Evolutionary conservation across 2,329 filamentous ascomycete genomes (phyloP).

Genomic region (Aspergillus chevalieri): DNA sequence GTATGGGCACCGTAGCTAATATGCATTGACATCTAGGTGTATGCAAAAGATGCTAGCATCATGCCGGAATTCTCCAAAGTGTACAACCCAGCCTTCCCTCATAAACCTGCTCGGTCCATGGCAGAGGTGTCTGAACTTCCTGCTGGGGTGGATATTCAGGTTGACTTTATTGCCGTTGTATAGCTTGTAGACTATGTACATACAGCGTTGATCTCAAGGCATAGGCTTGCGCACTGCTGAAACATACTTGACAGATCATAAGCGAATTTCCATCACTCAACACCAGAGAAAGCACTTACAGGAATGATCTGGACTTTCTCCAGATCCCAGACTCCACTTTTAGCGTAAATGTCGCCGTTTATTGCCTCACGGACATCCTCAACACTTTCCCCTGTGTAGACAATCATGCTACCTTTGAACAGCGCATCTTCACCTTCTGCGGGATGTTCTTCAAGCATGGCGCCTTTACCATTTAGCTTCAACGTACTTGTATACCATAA

Average conservation of each 20-base stretch:
- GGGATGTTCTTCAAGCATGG: conserved; percentile 11
- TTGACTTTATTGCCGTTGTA: conserved; percentile 9
- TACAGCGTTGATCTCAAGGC: too few relatives aligned
- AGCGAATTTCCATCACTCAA: neutral
- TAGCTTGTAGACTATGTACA: too few relatives aligned
- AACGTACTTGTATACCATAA: neutral
- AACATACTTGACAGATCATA: conserved; percentile 4
- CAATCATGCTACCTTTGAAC: conserved; percentile 14
- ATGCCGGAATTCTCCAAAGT: conserved; percentile 8
- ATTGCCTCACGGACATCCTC: conserved; percentile 13
- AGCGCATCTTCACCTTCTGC: conserved; percentile 6
- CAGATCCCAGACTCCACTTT: conserved; percentile 16
- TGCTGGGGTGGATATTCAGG: conserved; percentile 7
- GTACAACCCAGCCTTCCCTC: conserved; percentile 7
- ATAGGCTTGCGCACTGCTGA: conserved; percentile 5
- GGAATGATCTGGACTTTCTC: conserved; percentile 12
- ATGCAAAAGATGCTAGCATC: conserved; percentile 12
- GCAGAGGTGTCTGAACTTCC: conserved; percentile 10
- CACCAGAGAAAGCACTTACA: conserved; percentile 1
- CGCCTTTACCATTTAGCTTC: conserved; percentile 4
- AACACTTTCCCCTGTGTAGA: conserved; percentile 10
- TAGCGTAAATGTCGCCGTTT: conserved; percentile 12
- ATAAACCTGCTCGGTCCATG: conserved; percentile 11
- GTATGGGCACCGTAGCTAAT: too few relatives aligned
- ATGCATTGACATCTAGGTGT: neutral